Conservation (phyloP, 495 filamentous ascomycete species). For the Sabuloglossum arenarium region DNA sequence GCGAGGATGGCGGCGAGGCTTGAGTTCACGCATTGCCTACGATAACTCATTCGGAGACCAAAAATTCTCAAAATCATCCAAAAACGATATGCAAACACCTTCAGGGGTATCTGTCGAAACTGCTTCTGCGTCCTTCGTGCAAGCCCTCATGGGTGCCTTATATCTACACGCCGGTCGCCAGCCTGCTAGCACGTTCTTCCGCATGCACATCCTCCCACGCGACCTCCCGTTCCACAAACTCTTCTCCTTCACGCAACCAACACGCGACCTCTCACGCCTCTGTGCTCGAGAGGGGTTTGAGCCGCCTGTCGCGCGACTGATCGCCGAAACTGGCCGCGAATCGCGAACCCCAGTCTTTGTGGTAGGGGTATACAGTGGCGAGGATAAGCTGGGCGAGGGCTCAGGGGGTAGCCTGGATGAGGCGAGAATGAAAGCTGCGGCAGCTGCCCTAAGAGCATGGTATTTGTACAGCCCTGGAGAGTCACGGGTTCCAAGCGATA, state of each 20-base stretch:
- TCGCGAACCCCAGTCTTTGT: constrained; percentile 75
- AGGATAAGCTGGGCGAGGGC: constrained; percentile 77
- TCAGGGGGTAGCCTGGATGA: constrained; percentile 51
- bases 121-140: constrained; percentile 46
- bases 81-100: constrained; percentile 7
- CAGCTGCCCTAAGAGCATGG: constrained; percentile 76
- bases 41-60: constrained; percentile 64
- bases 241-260: constrained; percentile 67
- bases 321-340: constrained; percentile 70
- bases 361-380: constrained; percentile 81
- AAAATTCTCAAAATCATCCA: constrained; percentile 8
- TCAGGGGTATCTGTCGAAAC: constrained; percentile 23
- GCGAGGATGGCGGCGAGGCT: constrained; percentile 42
- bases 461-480: constrained; percentile 75
- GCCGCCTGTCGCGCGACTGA: constrained; percentile 60
- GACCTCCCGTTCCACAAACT: constrained; percentile 52
- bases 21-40: constrained; percentile 49
- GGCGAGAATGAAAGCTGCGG: constrained; percentile 57
- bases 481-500: constrained; percentile 59
- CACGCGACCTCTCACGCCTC: constrained; percentile 55
- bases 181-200: constrained; percentile 57
- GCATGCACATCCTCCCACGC: constrained; percentile 60
- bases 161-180: constrained; percentile 58
- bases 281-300: constrained; percentile 83
- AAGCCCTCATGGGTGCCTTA: constrained; percentile 61